A percentile compares a stretch with the other conserved stretches of the same genome.
Evolutionary conservation across 2,329 filamentous ascomycete species (phyloP).

Genomic region (Zymoseptoria brevis): DNA sequence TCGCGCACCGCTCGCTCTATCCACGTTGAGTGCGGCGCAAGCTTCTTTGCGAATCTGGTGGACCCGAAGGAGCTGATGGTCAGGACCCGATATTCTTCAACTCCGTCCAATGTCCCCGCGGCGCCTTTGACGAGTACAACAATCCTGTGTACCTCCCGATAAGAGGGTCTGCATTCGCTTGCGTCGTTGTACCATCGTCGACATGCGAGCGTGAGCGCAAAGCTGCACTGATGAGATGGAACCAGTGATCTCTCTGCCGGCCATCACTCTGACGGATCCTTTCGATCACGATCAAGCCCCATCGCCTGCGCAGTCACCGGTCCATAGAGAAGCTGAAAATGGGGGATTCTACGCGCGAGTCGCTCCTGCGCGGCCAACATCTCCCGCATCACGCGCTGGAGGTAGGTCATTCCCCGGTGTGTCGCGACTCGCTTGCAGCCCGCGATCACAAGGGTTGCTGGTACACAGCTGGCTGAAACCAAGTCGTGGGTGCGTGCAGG

Average conservation of each 20-base stretch:
- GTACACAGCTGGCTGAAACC: neutral
- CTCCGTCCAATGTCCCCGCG: neutral
- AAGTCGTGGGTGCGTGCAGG: neutral
- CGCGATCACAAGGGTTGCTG: neutral
- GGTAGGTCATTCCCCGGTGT: neutral
- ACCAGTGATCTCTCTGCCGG: conserved; percentile 24
- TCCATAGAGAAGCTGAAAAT: conserved; percentile 5
- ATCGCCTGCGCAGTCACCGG: conserved; percentile 19
- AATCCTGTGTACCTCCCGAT: neutral
- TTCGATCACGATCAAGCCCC: conserved; percentile 29
- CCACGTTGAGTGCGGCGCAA: neutral
- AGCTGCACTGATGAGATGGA: neutral
- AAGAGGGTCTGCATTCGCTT: neutral
- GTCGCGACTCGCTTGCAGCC: neutral
- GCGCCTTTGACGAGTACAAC: neutral
- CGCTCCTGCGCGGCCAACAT: conserved; percentile 7
- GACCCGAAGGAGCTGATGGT: neutral
- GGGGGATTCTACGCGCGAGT: conserved; percentile 6
- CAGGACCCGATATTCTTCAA: neutral
- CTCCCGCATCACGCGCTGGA: conserved; percentile 8
- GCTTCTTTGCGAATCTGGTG: no score
- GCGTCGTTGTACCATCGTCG: neutral
- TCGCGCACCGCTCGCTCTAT: neutral
- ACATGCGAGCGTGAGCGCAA: neutral
- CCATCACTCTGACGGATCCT: conserved; percentile 40